A percentile compares a stretch with the other conserved stretches of the same genome.
Conservation (phyloP, 345 rosid genomes). For the Corymbia maculata region DNA sequence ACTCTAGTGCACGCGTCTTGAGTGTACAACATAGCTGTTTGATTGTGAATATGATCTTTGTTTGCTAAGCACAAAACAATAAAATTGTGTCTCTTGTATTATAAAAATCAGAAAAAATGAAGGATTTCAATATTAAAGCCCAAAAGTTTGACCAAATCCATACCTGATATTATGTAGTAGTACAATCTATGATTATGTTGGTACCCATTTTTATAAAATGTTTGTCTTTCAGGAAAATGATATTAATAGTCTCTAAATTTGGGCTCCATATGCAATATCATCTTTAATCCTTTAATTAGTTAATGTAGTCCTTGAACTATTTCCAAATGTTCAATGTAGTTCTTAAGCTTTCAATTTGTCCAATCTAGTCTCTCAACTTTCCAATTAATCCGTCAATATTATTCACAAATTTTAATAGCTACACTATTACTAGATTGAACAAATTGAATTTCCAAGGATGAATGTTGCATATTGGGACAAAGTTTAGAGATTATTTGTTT, state of each 20-base stretch:
- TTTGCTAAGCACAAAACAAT: neutral
- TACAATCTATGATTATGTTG: neutral
- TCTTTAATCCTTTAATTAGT: neutral
- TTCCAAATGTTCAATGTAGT: neutral
- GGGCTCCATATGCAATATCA: neutral
- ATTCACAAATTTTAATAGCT: neutral
- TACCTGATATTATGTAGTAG: neutral
- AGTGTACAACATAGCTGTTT: neutral
- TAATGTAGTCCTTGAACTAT: neutral
- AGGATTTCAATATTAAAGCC: neutral
- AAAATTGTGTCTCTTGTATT: neutral
- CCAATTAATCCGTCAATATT: neutral
- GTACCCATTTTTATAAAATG: neutral
- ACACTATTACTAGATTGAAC: neutral
- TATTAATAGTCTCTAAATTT: neutral
- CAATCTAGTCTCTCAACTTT: neutral
- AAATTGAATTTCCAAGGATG: fast-evolving
- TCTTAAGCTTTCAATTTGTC: neutral
- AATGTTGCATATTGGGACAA: neutral
- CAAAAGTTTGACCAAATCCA: neutral
- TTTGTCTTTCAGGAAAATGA: neutral
- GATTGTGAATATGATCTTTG: neutral
- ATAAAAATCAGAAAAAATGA: neutral
- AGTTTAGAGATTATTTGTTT: neutral
- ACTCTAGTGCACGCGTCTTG: neutral